Evolutionary conservation across 805 yeast species (phyloP).

Genomic region (Monosporozyma unispora): DNA sequence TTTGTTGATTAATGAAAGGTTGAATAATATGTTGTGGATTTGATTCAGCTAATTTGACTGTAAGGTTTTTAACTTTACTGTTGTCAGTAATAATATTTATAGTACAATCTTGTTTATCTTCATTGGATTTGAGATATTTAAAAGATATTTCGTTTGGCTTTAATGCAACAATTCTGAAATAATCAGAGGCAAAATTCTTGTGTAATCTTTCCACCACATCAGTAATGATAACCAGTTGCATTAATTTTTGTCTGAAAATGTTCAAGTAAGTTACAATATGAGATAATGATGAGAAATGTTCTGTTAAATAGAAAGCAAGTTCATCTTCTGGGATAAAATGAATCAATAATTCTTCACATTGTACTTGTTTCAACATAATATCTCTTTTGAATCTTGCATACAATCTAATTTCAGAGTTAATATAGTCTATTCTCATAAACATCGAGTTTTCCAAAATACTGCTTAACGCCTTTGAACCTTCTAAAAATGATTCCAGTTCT

Average conservation of each 20-base stretch:
- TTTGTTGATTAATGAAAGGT: constrained; percentile 24
- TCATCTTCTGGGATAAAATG: constrained; percentile 21
- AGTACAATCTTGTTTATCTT: constrained; percentile 26
- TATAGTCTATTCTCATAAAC: constrained; percentile 27
- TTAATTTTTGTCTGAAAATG: constrained; percentile 25
- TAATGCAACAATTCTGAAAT: constrained; percentile 25
- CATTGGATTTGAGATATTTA: constrained; percentile 23
- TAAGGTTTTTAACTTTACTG: constrained; percentile 22
- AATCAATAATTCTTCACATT: constrained; percentile 24
- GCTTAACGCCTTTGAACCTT: constrained; percentile 23
- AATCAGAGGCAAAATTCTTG: constrained; percentile 26
- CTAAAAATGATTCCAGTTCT: constrained; percentile 26
- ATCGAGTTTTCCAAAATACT: constrained; percentile 25
- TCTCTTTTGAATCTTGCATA: constrained; percentile 28
- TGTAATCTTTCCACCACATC: constrained; percentile 30
- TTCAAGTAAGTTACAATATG: constrained; percentile 21
- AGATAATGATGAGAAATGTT: constrained; percentile 20
- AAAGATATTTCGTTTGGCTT: constrained; percentile 30
- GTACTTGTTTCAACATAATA: constrained; percentile 24
- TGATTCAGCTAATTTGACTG: constrained; percentile 23
- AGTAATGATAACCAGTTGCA: constrained; percentile 28
- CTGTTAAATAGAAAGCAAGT: constrained; percentile 23
- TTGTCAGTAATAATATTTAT: constrained; percentile 25
- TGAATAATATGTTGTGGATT: constrained; percentile 30
- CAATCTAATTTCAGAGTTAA: constrained; percentile 21